Evolutionary conservation across 2,329 filamentous ascomycete genomes (phyloP), one percentile per base, ranked within the genome.

Genomic region (Ascosphaera pollenicola): DNA sequence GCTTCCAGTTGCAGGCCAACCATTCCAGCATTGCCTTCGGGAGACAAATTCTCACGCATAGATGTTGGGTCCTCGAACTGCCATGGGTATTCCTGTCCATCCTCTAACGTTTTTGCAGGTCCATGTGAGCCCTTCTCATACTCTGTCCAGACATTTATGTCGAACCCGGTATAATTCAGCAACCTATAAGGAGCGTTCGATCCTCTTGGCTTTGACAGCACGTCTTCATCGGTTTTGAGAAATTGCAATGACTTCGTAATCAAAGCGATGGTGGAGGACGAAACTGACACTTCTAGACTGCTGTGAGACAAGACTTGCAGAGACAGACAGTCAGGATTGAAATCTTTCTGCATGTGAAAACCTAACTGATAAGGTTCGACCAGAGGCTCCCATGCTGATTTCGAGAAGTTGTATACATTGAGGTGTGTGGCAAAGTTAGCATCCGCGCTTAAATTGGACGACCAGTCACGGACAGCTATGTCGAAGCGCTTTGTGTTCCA

Each of bases 331-430:
- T 87, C 80, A 0, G 77, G 80, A 34, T 72, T 69, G 18, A 74
- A 67, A 42, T 89, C 76, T 48, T 77, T 85, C 1, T 80, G 75
- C 54, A 95, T 73, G 45, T 91, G 82, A 47, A 98, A 74, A 2
- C 84, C 84, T n/a, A 95, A 66, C 47, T 87, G 75, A 89, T 89
- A 98, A 6, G 91, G 91, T 54, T 98, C 89, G 18, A 98, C 73
- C 26, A 98, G 61, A 2, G 89, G 89, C 55, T 98, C 89, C 89
- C 89, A 98, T 3, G 84, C 83, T 0, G 89, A 98, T 56, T 98
- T 98, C 11, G 89, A 89, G 59, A 98, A 98, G 58, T 98, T 98
- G 65, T 93, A 98, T 18, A 98, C 78, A 50, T 95, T 98, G 49
- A 91, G 72, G 56, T 93, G 93, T 46, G 87, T 83, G 45, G 94